Base-by-base conservation (phyloP, 2,329 filamentous ascomycete genomes). In the Zymoseptoria brevis region DNA sequence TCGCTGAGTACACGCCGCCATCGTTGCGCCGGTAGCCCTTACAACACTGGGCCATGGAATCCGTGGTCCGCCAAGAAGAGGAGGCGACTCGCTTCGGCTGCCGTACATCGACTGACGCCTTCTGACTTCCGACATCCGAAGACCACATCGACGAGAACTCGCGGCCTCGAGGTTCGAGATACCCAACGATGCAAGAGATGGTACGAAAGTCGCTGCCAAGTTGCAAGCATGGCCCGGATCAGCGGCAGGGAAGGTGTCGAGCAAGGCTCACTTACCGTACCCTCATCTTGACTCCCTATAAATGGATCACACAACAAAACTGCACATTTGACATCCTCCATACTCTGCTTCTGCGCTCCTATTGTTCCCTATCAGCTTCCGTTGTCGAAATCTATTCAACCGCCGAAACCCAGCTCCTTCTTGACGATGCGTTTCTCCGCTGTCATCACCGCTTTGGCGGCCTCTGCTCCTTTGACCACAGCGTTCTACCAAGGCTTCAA, bases 401-500 rank as follows among this genome's bases (percentile, higher is more conserved):
- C 35, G 13, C 2, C 0, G 4, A n/a, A n/a, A 45, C 1, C 26
- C 26, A 11, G 16, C 35, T 45, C 3, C 13, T 45, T 45, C 35
- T 45, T 29, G 26, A n/a, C 35, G 16, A 72, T 72, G 70, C 69
- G 65, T 63, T 64, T 72, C 57, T 60, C 64, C 22, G 58, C 63
- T n/a, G 60, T 62, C 52, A 55, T 71, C 58, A 65, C 71, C 53
- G 63, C 75, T 19, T 64, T 74, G 30, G 68, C 72, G 56, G 68
- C 71, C 49, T 62, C 68, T 41, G 56, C 74, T 13, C 66, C 73
- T 3, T 66, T 66, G 41, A 66, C 68, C 24, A 61, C 62, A 29
- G 75, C 75, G 6, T 76, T 73, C 68, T 75, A 72, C 70, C 72
- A 74, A 54, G 75, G 75, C 24, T 76, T 78, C 67, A 78, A 77